Evolutionary conservation across 2,329 filamentous ascomycete genomes (phyloP).

Genomic region (Alternaria infectoria): DNA sequence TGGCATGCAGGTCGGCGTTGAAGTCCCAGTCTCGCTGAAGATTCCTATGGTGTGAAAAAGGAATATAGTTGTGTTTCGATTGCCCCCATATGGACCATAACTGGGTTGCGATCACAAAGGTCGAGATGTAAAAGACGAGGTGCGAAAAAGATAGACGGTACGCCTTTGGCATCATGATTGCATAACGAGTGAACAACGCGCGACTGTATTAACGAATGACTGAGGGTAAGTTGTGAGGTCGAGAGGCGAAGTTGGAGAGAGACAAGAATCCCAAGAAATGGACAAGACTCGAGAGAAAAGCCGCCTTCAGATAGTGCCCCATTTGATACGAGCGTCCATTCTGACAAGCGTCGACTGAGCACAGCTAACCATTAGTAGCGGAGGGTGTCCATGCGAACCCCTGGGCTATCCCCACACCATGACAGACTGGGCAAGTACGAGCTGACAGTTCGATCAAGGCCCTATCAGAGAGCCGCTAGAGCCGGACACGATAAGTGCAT

Average conservation of each 20-base stretch:
- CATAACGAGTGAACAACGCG: slow-evolving; percentile 30
- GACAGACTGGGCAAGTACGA: slow-evolving; percentile 20
- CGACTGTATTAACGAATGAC: slow-evolving; percentile 10
- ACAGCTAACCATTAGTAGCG: slow-evolving; percentile 24
- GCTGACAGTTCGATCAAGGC: slow-evolving; percentile 1
- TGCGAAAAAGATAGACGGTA: slow-evolving; percentile 35
- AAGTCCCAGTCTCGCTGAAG: slow-evolving; percentile 29
- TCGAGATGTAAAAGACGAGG: slow-evolving; percentile 38
- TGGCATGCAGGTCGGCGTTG: slow-evolving; percentile 38
- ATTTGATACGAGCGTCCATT: slow-evolving; percentile 15
- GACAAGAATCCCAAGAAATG: slow-evolving; percentile 24
- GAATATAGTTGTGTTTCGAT: slow-evolving; percentile 23
- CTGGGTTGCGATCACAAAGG: slow-evolving; percentile 38
- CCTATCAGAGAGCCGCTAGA: slow-evolving; percentile 16
- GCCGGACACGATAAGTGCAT: slow-evolving; percentile 24
- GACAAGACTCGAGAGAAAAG: slow-evolving; percentile 25
- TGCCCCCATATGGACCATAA: slow-evolving; percentile 39
- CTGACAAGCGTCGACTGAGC: slow-evolving; percentile 20
- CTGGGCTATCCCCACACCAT: slow-evolving; percentile 21
- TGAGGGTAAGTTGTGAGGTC: slow-evolving; percentile 6
- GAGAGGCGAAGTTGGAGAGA: slow-evolving; percentile 10
- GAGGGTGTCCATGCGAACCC: slow-evolving; percentile 16
- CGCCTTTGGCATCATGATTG: slow-evolving; percentile 41
- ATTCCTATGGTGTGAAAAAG: slow-evolving; percentile 3
- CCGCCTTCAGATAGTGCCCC: slow-evolving; percentile 9